Conservation (phyloP, 2,329 filamentous ascomycete species). For the Cordyceps javanica region DNA sequence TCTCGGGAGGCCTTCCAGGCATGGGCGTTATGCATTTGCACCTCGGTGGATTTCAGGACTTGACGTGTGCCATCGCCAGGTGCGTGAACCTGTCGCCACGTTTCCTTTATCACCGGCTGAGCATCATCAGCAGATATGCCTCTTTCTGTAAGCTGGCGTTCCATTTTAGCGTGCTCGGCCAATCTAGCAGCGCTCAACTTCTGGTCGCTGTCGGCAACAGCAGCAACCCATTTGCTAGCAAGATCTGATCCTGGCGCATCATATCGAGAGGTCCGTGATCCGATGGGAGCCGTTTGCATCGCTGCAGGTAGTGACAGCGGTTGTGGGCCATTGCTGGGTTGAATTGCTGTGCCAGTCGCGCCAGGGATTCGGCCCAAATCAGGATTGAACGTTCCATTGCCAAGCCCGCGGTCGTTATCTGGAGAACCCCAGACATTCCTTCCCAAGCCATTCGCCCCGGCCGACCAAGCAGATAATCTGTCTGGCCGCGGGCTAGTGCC, state of each 20-base stretch:
- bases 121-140: conserved; percentile 38
- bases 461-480: conserved; percentile 45
- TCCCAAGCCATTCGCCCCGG: conserved; percentile 35
- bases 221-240: conserved; percentile 36
- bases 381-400: conserved; percentile 70
- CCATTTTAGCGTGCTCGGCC: conserved; percentile 34
- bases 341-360: conserved; percentile 26
- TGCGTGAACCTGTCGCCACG: conserved; percentile 42
- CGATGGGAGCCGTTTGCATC: conserved; percentile 23
- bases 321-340: conserved; percentile 34
- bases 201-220: conserved; percentile 42
- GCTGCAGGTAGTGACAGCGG: conserved; percentile 36
- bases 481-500: conserved; percentile 37
- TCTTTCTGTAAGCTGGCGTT: conserved; percentile 38
- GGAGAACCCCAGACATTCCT: conserved; percentile 71
- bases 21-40: conserved; percentile 22
- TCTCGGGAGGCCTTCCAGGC: conserved; percentile 28
- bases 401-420: conserved; percentile 64
- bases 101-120: conserved; percentile 46
- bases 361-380: conserved; percentile 48
- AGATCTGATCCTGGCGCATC: conserved; percentile 25
- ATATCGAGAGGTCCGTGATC: conserved; percentile 26
- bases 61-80: conserved; percentile 32
- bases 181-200: conserved; percentile 33
- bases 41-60: conserved; percentile 20